Evolutionary conservation across 129 eudicot genomes (phyloP), one percentile per base, ranked within the genome.

Genomic region (Tanacetum coccineum): DNA sequence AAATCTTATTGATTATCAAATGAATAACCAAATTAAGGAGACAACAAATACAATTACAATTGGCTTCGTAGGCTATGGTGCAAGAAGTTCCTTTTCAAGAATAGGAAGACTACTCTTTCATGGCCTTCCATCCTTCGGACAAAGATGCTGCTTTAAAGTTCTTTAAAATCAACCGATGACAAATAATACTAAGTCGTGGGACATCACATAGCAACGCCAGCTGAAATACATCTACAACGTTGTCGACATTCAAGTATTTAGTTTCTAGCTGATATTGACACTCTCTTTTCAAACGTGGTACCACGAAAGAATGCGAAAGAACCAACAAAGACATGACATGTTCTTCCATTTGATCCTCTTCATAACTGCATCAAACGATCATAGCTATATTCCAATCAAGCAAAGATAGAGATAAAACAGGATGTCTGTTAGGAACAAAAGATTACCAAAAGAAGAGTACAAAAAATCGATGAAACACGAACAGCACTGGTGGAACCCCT

Each of bases 171-270:
- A 84, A 64, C 32, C 97, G 95, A 60, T 89, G 95, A 39, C 90
- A 89, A 25, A 94, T 69, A 45, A 87, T 80, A 80, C 90, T 62
- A 60, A 94, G 95, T 32, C 99, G 79, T 66, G 99, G 90, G 70
- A 90, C 84, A 60, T 94, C 99, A 76, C 99, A 94, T 40, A 94
- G 74, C 56, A 94, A 69, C 63, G 97, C 95, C 0, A 94, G 87
- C 74, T 94, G 99, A 73, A 94, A 89, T 21, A 86, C 79, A 19
- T 94, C 99, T 15, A 87, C 32, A 0, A 50, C 88, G 69, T 89
- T 89, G 55, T 94, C 95, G 2, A 77, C 44, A 42, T 66, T 86
- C 21, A 94, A 70, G 74, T 74, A 67, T 74, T 79, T 82, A 19
- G 54, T 70, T 79, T 89, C 97, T 9, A 94, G 70, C 74, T 72